Base-by-base conservation (phyloP, 1,284 basidiomycete genomes). In the Trichosporon inkin region DNA sequence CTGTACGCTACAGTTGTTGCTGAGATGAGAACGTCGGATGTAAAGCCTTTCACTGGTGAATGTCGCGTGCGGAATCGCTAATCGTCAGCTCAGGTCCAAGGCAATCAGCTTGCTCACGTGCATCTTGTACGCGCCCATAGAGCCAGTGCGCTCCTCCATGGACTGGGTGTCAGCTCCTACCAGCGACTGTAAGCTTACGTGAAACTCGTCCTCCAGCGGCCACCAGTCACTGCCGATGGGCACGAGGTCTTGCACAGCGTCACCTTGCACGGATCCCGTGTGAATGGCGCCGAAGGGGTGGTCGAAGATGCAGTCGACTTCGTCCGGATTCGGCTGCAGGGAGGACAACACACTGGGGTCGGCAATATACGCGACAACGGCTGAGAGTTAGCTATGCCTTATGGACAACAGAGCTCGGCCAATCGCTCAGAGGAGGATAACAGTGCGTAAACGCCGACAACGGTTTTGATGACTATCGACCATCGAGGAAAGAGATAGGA, bases 11-110 rank as follows among this genome's bases (percentile, higher is more conserved):
- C 78, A 36, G 82, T 74, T 0, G 86, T 86, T 0, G 82, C 80
- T 55, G 79, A 77, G 53, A 89, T 88, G 83, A 89, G 69, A 88
- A 93, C 87, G 65, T 92, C 89, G 0, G 89, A 82, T 0, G 89
- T 92, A 1, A 92, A 77, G 0, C 90, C 90, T 71, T 90, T 90
- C 65, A 92, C 82, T 0, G 89, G 85, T 7, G 88, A 90, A 1
- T 87, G 86, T 0, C 80, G 80, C 3, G 86, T 86, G 40, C 88
- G 82, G 70, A 92, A 87, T 13, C 90, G 85, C 75, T 91, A 86
- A 51, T 10, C 86, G 83, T 68, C 88, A 90, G 58, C 41, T 61
- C 14, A 80, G 78, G 49, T 81, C 78, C 10, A 41, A 34, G 53
- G 39, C 37, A 35, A 38, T 16, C 10, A 35, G 10, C 16, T 6